phyloP scores from a whole-genome alignment of 1,284 basidiomycete species.

The Apiotrichum domesticum region DNA sequence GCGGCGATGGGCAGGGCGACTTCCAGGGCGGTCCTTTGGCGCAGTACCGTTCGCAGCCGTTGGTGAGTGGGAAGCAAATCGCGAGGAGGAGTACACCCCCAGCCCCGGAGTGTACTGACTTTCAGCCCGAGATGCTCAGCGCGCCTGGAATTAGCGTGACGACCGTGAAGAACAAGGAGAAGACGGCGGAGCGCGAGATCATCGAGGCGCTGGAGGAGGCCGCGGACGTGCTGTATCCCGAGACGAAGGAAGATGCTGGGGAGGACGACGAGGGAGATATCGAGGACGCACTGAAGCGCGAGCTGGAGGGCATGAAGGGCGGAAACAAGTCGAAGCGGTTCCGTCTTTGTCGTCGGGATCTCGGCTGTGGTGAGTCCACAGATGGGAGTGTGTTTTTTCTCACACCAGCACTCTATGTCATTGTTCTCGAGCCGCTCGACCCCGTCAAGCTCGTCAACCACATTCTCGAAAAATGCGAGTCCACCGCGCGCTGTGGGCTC shows the following conservation, averaged over 20 bases:
- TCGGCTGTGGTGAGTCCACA: slow-evolving; percentile 27
- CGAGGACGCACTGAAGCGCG: slow-evolving; percentile 36
- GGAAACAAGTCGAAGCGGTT: slow-evolving; percentile 34
- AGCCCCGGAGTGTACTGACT: no score
- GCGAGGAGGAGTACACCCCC: not conserved
- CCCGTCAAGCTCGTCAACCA: slow-evolving; percentile 24
- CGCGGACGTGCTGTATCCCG: slow-evolving; percentile 41
- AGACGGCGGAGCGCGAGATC: slow-evolving; percentile 36
- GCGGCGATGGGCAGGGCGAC: slow-evolving; percentile 16
- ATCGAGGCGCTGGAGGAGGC: slow-evolving; percentile 37
- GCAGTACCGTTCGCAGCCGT: slow-evolving; percentile 14
- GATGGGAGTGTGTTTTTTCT: no score
- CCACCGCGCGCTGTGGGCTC: slow-evolving; percentile 29
- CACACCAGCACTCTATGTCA: slow-evolving; percentile 29
- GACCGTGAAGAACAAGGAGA: slow-evolving; percentile 34
- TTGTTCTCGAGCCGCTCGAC: slow-evolving; percentile 17
- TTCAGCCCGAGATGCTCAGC: slow-evolving; percentile 31
- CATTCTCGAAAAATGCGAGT: slow-evolving; percentile 34
- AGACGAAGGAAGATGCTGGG: slow-evolving; percentile 18
- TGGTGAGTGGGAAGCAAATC: slow-evolving; percentile 5
- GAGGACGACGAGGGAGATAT: slow-evolving; percentile 32
- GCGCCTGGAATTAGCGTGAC: slow-evolving; percentile 35
- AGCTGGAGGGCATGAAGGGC: slow-evolving; percentile 26
- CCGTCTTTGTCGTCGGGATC: slow-evolving; percentile 23
- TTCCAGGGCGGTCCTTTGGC: slow-evolving; percentile 12